Evolutionary conservation across 306 rosid genomes (phyloP).

Genomic region (Psophocarpus tetragonolobus): DNA sequence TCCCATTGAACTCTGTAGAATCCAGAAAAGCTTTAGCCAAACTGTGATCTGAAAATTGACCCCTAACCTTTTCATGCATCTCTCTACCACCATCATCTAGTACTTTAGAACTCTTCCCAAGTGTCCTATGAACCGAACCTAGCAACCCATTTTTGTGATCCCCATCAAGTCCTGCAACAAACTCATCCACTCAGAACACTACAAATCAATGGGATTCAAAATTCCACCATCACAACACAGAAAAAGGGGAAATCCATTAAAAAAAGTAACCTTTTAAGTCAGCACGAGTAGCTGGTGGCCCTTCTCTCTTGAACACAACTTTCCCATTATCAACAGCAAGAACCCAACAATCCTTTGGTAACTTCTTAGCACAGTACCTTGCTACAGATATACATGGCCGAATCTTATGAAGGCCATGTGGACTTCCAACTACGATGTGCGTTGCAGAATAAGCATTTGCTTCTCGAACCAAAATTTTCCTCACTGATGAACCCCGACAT

Average conservation of each 20-base stretch:
- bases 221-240: conserved; percentile 48
- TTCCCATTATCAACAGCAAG: conserved; percentile 83
- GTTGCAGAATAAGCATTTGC: conserved; percentile 70
- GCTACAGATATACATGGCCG: conserved; percentile 75
- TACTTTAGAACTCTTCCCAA: conserved; percentile 47
- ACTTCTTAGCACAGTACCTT: conserved; percentile 84
- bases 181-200: conserved; percentile 33
- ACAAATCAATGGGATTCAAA: background rate
- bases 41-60: conserved; percentile 45
- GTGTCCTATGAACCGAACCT: conserved; percentile 45
- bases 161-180: conserved; percentile 53
- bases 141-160: conserved; percentile 43
- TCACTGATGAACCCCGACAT: conserved; percentile 76
- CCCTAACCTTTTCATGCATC: background rate
- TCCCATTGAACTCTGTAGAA: conserved; percentile 30
- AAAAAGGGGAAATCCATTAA: conserved; percentile 11
- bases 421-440: conserved; percentile 68
- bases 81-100: conserved; percentile 41
- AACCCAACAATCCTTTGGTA: conserved; percentile 66
- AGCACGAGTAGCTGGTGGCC: conserved; percentile 30
- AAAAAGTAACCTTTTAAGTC: conserved; percentile 56
- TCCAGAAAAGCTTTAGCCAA: conserved; percentile 52
- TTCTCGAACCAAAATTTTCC: conserved; percentile 76
- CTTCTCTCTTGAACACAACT: conserved; percentile 70
- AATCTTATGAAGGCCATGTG: conserved; percentile 61